phyloP scores from a whole-genome alignment of 495 filamentous ascomycete species.

The Melanomma pulvis-pyrius region DNA sequence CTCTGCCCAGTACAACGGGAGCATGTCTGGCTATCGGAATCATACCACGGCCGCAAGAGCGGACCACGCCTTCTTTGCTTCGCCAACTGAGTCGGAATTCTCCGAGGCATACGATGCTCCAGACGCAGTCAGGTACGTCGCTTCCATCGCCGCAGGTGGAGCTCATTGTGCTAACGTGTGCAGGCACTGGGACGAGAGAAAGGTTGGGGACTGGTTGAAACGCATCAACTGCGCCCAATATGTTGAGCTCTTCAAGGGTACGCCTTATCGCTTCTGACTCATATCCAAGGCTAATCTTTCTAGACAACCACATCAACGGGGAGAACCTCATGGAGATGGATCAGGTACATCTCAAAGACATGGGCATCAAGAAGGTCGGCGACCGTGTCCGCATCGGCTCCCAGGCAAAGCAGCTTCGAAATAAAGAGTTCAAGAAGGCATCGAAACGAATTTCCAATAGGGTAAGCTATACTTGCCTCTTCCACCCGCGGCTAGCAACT shows the following conservation, averaged over 20 bases:
- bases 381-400: conserved; percentile 94
- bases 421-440: conserved; percentile 77
- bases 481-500: conserved; percentile 10
- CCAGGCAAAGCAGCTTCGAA: conserved; percentile 86
- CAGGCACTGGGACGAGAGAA: conserved; percentile 86
- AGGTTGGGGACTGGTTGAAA: conserved; percentile 85
- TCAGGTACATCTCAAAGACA: conserved; percentile 92
- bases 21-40: conserved; percentile 58
- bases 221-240: conserved; percentile 93
- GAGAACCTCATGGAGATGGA: conserved; percentile 96
- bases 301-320: conserved; percentile 92
- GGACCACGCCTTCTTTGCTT: conserved; percentile 70
- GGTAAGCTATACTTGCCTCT: conserved; percentile 53
- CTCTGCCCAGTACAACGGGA: conserved; percentile 54
- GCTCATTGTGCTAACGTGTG: neutral
- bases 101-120: conserved; percentile 70
- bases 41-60: conserved; percentile 55
- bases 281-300: conserved; percentile 14
- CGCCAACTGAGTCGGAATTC: conserved; percentile 93
- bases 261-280: conserved; percentile 11
- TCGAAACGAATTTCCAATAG: conserved; percentile 75
- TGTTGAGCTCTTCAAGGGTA: conserved; percentile 83
- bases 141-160: neutral
- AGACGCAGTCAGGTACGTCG: conserved; percentile 61
- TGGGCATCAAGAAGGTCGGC: conserved; percentile 97